Conservation (phyloP, 2,329 filamentous ascomycete genomes). For the Fusarium newnesense region DNA sequence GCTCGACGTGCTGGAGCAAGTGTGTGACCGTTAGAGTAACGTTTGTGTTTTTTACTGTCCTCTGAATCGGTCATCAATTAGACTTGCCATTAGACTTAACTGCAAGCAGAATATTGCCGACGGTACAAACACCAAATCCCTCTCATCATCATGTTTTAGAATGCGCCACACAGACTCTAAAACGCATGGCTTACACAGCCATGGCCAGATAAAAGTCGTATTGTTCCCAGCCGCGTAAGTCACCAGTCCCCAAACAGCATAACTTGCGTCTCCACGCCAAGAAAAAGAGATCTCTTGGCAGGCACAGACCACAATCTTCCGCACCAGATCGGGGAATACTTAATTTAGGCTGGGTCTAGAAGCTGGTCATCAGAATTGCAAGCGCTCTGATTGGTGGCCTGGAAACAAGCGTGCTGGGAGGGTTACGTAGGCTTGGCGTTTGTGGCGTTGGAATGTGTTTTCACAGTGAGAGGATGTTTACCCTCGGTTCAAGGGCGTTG, state of each 20-base stretch:
- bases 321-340: not conserved
- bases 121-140: rapidly evolving
- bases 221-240: not conserved
- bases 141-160: not conserved
- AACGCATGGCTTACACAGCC: not conserved
- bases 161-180: not conserved
- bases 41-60: too few species aligned
- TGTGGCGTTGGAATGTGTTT: not conserved
- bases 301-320: not conserved
- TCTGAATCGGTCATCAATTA: not conserved
- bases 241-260: too few species aligned
- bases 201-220: not conserved
- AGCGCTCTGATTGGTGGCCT: not conserved
- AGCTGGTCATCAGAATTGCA: not conserved
- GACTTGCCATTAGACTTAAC: not conserved
- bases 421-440: not conserved
- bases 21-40: too few species aligned
- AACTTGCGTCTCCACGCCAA: not conserved
- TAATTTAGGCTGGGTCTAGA: not conserved
- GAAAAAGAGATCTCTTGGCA: not conserved
- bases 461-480: not conserved
- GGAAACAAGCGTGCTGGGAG: not conserved
- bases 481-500: too few species aligned
- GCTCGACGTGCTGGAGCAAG: too few species aligned
- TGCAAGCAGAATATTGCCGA: rapidly evolving